These are phyloP conservation scores for Magnaporthiopsis rhizophila DNA, from an alignment of 2,329 filamentous ascomycete species.

Conservation along the genomic window DNA sequence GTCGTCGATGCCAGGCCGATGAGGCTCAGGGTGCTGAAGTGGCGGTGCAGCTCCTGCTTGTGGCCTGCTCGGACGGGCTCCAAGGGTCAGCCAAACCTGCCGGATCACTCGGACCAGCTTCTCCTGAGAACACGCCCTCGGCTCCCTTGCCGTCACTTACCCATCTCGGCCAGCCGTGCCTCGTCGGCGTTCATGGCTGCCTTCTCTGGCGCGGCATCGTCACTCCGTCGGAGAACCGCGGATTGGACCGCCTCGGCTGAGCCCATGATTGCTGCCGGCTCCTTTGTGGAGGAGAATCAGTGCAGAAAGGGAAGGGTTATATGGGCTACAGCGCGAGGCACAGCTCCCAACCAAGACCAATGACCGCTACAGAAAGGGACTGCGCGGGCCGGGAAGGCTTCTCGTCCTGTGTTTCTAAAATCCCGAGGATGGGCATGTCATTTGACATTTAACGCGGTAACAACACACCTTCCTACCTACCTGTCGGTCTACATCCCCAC, in stretches of 20 bases:
- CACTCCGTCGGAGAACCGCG: not conserved
- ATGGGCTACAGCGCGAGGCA: too few relatives aligned
- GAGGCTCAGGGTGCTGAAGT: slow-evolving; percentile 38
- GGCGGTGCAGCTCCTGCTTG: slow-evolving; percentile 38
- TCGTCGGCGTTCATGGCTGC: slow-evolving; percentile 5
- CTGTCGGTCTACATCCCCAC: not conserved
- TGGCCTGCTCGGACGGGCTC: slow-evolving; percentile 25
- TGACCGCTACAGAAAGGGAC: not conserved
- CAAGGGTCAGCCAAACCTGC: not conserved
- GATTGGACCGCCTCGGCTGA: not conserved
- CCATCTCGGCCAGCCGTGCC: slow-evolving; percentile 7
- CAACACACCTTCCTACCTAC: too few relatives aligned
- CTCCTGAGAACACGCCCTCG: not conserved
- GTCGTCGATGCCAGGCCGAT: slow-evolving; percentile 40
- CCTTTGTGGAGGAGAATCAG: too few relatives aligned
- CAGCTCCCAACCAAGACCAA: not conserved
- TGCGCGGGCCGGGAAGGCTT: not conserved
- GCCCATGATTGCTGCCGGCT: not conserved
- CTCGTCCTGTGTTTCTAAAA: too few relatives aligned
- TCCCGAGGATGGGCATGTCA: not conserved
- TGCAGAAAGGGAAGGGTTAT: not conserved
- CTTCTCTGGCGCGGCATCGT: not conserved
- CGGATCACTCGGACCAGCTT: not conserved
- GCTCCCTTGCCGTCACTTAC: not conserved
- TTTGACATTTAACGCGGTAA: not conserved